These are phyloP conservation scores for Linum trigynum DNA, from an alignment of 345 rosid species.

Conservation along the genomic window DNA sequence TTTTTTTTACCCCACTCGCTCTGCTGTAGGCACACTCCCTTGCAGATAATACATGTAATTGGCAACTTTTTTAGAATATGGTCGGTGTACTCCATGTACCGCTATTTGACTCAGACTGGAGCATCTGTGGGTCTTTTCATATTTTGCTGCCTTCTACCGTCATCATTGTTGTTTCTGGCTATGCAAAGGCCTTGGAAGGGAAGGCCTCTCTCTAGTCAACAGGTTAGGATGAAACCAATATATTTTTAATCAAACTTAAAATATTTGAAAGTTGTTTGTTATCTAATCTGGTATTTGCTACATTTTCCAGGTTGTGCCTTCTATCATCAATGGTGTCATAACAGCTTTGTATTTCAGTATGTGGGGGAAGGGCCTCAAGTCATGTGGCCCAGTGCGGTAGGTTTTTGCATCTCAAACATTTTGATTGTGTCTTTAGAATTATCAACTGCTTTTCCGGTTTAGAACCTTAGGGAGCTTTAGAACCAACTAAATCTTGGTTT, in stretches of 20 bases:
- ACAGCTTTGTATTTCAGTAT: conserved; percentile 84
- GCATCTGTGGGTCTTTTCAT: conserved; percentile 83
- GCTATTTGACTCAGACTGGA: conserved; percentile 66
- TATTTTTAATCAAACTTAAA: background rate
- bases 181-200: conserved; percentile 98
- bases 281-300: conserved; percentile 12
- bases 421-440: background rate
- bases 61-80: conserved; percentile 87
- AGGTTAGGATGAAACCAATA: conserved; percentile 36
- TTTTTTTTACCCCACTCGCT: background rate
- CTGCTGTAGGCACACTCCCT: conserved; percentile 59
- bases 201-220: conserved; percentile 75
- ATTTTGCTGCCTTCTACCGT: conserved; percentile 76
- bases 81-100: conserved; percentile 88
- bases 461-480: too few species aligned
- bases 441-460: background rate
- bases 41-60: conserved; percentile 68
- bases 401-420: conserved; percentile 13
- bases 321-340: conserved; percentile 81
- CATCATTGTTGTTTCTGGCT: conserved; percentile 56
- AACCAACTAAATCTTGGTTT: conserved; percentile 11
- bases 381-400: conserved; percentile 94
- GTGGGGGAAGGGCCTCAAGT: conserved; percentile 90
- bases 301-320: conserved; percentile 70
- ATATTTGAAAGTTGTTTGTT: background rate